These are phyloP conservation scores for Crucibulum laeve DNA, from an alignment of 768 basidiomycete species.

Conservation along the genomic window DNA sequence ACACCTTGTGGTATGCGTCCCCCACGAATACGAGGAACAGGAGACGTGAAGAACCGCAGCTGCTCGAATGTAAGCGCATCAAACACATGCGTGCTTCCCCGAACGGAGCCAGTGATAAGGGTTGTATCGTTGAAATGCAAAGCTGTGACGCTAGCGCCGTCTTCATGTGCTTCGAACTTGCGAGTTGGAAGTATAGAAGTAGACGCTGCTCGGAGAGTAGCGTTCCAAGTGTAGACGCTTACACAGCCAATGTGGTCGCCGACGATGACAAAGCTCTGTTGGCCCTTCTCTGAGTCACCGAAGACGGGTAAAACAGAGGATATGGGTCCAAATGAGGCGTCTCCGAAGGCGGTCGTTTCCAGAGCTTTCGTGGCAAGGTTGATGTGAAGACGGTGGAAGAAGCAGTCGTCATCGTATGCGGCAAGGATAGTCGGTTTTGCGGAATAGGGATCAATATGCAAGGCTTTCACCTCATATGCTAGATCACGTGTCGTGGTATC, in stretches of 20 bases:
- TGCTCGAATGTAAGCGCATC: slow-evolving; percentile 61
- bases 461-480: slow-evolving; percentile 10
- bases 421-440: slow-evolving; percentile 37
- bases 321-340: slow-evolving; percentile 46
- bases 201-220: slow-evolving; percentile 1
- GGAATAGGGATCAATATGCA: slow-evolving; percentile 22
- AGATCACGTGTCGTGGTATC: slow-evolving; percentile 10
- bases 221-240: slow-evolving; percentile 53
- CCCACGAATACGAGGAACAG: slow-evolving; percentile 20
- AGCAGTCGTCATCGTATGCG: slow-evolving; percentile 42
- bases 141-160: slow-evolving; percentile 55
- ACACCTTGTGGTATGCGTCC: not conserved
- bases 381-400: slow-evolving; percentile 49
- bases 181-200: slow-evolving; percentile 28
- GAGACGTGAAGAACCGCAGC: slow-evolving; percentile 50
- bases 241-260: slow-evolving; percentile 68
- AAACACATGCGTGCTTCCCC: slow-evolving; percentile 57
- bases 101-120: slow-evolving; percentile 61
- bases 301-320: slow-evolving; percentile 49
- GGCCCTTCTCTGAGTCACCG: slow-evolving; percentile 16
- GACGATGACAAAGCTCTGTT: slow-evolving; percentile 49
- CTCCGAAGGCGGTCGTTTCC: slow-evolving; percentile 44
- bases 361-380: slow-evolving; percentile 21
- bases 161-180: slow-evolving; percentile 60
- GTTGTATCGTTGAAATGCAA: slow-evolving; percentile 57